Evolutionary conservation across 2,329 filamentous ascomycete genomes (phyloP).

Genomic region (Didymella exigua): DNA sequence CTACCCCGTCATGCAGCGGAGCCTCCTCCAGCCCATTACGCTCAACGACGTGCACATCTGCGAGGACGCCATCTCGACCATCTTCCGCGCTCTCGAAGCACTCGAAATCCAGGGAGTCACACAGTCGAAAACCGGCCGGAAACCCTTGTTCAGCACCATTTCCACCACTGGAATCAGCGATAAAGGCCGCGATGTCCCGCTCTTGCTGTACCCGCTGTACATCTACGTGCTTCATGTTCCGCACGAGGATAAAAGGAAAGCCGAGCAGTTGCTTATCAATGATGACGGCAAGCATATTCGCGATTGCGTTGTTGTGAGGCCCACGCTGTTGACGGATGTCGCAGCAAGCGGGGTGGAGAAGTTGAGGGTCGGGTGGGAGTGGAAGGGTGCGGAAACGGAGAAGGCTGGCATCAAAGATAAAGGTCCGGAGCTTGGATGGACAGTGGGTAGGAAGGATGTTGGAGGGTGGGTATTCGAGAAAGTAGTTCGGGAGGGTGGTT

Average conservation of each 20-base stretch:
- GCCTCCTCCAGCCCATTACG: constrained; percentile 34
- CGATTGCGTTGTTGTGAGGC: constrained; percentile 44
- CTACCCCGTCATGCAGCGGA: constrained; percentile 32
- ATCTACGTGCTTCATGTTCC: constrained; percentile 41
- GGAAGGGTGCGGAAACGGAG: constrained; percentile 13
- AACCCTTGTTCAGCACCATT: constrained; percentile 38
- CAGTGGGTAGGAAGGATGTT: constrained; percentile 48
- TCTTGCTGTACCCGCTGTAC: constrained; percentile 42
- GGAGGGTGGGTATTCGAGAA: constrained; percentile 49
- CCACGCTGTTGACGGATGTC: constrained; percentile 47
- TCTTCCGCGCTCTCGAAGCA: constrained; percentile 41
- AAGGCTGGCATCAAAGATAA: constrained; percentile 23
- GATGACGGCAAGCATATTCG: constrained; percentile 26
- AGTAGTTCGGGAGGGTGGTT: constrained; percentile 34
- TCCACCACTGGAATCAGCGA: constrained; percentile 48
- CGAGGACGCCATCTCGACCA: constrained; percentile 34
- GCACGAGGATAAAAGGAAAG: constrained; percentile 49
- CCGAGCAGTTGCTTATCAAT: constrained; percentile 42
- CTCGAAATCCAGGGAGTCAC: constrained; percentile 14
- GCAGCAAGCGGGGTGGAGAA: constrained; percentile 28
- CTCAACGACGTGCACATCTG: constrained; percentile 46
- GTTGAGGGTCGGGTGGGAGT: constrained; percentile 45
- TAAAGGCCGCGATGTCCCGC: constrained; percentile 46
- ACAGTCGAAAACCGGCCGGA: constrained; percentile 1
- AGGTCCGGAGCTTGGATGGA: constrained; percentile 47